Base-by-base conservation (phyloP, 441 rosid genomes). In the Viola pubescens region DNA sequence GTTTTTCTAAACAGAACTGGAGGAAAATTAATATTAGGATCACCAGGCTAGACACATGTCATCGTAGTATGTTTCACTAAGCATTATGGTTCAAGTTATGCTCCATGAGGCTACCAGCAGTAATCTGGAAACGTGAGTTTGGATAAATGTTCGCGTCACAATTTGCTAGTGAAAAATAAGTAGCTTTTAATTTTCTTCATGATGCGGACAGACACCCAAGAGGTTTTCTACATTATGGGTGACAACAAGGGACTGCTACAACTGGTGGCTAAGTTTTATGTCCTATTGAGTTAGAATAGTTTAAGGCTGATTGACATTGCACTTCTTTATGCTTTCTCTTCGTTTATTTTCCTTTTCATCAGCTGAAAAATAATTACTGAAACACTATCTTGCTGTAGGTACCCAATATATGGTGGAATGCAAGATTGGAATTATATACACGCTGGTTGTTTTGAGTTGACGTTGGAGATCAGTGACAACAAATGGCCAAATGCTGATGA, bases 371-470 rank as follows among this genome's bases (percentile, higher is more conserved):
- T 7, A 19, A 49, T 58, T 58, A 45, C 54, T 41, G 60, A 38
- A 58, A 39, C 48, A 14, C 54, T 38, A 58, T 66, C 60, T 48
- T 66, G 66, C n/a, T 69, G 55, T 81, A 89, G 98, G 98, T 92
- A 89, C 70, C 98, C 98, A 8, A 83, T 92, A 59, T 92, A 89
- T 78, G 98, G 97, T 56, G 98, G 92, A 73, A 92, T 89, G 98
- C 98, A 92, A 75, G 98, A 89, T 66, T 92, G 97, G 97, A 92
- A 92, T 72, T 89, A 92, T 72, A 84, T 92, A 68, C 76, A 89
- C 75, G 98, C 86, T 62, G 91, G 84, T 56, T 92, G 98, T 79
- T 84, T 92, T 61, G 98, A 92, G 71, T 77, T 92, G 81, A 92
- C 98, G 16, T 73, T 92, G 79, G 97, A 92, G 80, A 73, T 89